Base-by-base conservation (phyloP, 306 rosid genomes). In the Purshia tridentata region DNA sequence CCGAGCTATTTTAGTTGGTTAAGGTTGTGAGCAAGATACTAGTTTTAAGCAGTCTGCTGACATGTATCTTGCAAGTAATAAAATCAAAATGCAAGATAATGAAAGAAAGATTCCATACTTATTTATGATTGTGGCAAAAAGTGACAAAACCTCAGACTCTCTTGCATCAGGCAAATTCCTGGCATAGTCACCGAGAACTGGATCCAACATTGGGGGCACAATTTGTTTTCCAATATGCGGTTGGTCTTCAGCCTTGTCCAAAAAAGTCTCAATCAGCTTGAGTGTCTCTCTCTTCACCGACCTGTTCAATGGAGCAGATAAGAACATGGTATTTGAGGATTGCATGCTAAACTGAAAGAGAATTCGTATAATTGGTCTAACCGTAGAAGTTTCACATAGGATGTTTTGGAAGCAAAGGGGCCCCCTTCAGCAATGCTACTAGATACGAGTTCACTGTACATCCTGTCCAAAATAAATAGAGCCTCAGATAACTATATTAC, bases 171-270 rank as follows among this genome's bases (percentile, higher is more conserved):
- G 98, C 76, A 91, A 88, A 87, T 95, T 95, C 84, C 99, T 87
- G 37, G 98, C 92, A 56, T 95, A 95, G 82, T 95, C 99, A 72
- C 92, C 95, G 7, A 95, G 92, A 60, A 95, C 97, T 10, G 98
- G 98, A 87, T 95, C 99, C 96, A 95, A 84, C 99, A 95, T 95
- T 3, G 99, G 99, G 29, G 99, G 96, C 81, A 95, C 99, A 87
- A 95, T 91, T 61, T 95, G 99, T 67, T 90, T 95, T 65, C 99
- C 99, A 67, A 88, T 95, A 72, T 90, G 99, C 53, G 96, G 88
- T 65, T 95, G 99, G 84, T 95, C 99, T 82, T 95, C 99, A 0
- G 99, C 99, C 85, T 91, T 95, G 84, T 95, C 99, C 88, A 95
- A 82, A 85, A 95, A 95, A 58, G 99, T 91, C 84, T 95, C 99